Conservation (phyloP, 306 rosid genomes). For the Medicago truncatula region DNA sequence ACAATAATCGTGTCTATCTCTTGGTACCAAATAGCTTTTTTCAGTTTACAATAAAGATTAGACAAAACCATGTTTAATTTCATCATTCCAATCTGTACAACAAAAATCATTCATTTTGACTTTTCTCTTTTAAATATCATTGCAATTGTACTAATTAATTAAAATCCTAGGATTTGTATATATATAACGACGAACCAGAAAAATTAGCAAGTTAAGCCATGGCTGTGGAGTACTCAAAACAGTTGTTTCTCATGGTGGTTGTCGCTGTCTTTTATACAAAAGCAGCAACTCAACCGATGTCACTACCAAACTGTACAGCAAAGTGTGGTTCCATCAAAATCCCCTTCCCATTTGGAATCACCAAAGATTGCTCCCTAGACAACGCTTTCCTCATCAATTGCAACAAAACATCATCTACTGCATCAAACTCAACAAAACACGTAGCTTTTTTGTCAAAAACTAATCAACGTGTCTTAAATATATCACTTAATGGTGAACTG, state of each 20-base stretch:
- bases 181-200: neutral
- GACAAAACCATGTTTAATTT: neutral
- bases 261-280: neutral
- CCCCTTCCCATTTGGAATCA: constrained; percentile 47
- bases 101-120: neutral
- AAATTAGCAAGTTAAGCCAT: no score
- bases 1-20: no score
- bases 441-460: neutral
- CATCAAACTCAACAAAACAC: no score
- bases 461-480: neutral
- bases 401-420: neutral
- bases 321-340: constrained; percentile 10
- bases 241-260: neutral
- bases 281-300: constrained; percentile 1
- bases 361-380: no score
- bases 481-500: constrained; percentile 44
- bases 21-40: no score
- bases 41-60: neutral
- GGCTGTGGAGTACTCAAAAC: no score
- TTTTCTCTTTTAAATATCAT: neutral
- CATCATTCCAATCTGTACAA: neutral
- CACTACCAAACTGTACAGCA: constrained; percentile 8
- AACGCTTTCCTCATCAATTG: neutral
- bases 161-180: neutral
- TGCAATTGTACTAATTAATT: neutral